Evolutionary conservation across 805 yeast species (phyloP), one percentile per base, ranked within the genome.

Genomic region (Pichia heedii): DNA sequence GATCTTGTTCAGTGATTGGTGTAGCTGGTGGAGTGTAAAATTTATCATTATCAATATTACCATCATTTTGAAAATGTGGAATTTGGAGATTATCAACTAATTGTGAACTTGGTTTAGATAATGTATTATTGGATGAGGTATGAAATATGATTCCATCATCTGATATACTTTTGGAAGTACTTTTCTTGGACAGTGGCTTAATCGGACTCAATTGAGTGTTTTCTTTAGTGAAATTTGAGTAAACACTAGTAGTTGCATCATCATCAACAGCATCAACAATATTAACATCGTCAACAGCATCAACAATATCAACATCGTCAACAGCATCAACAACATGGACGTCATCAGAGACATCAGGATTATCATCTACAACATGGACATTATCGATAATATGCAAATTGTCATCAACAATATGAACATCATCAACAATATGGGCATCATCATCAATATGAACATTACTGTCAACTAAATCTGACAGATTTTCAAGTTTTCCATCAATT

Each of bases 351-450:
- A 38, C 46, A 16, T 27, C 44, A 4, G 36, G 24, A 32, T 35
- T 12, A 13, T 19, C 22, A 29, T 36, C 33, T 9, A 36, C 11
- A 12, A 21, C 29, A 22, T 35, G 27, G 27, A 13, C 39, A 22
- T 34, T 34, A 22, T 33, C 42, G 20, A n/a, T 26, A n/a, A 15
- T n/a, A n/a, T n/a, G n/a, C n/a, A n/a, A n/a, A n/a, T n/a, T n/a
- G n/a, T n/a, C 37, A 21, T 19, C 39, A n/a, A 12, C 32, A 9
- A n/a, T 22, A 12, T 22, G 13, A 34, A 19, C 21, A 1, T n/a
- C 43, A 13, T 45, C 20, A 45, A 51, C 49, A 39, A 53, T 50
- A 32, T 51, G 52, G 29, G 9, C 37, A 10, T 29, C 18, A 15
- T 46, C 16, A 43, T 54, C 50, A 41, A n/a, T n/a, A n/a, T n/a